Base-by-base conservation (phyloP, 169 alveolate species). In the Eimeria praecox region DNA sequence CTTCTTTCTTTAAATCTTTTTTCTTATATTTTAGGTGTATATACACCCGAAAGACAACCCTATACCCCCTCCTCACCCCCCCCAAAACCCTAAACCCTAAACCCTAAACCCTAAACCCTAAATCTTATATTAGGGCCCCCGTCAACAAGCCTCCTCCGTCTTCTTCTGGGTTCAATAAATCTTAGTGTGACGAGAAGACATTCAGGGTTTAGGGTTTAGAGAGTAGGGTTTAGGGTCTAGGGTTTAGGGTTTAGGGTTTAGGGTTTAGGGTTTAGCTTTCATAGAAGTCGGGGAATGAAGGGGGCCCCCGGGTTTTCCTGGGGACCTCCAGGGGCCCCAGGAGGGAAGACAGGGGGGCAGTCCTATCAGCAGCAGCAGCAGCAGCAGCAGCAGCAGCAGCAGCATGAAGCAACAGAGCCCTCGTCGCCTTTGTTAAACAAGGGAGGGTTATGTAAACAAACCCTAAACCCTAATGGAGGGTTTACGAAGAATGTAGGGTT, bases 371-470 rank as follows among this genome's bases (percentile, higher is more conserved):
- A 18, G 33, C 75, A 18, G 40, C 40, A 18, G 75, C n/a, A 64
- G 75, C 75, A 64, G 75, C 75, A 64, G 75, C 75, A 64, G 75
- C 75, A 38, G 85, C 49, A n/a, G 52, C 85, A 52, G 59, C 59
- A 52, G 59, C 59, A 33, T 42, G 16, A 9, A 77, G 87, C 56
- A 12, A n/a, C 87, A 38, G 87, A 38, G 3, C 1, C 20, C 1
- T 38, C 6, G 40, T 8, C n/a, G 30, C 42, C 38, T 38, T 71
- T 14, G 20, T 71, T 71, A 16, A 5, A 66, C 42, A 9, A 30
- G 40, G 82, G 46, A 24, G 78, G 18, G 38, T 6, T 10, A 30
- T 10, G 18, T 6, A 22, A 10, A 10, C 38, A 8, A n/a, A 18
- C n/a, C n/a, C 78, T 10, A 30, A 30, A n/a, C 78, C 42, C 30